Percentiles rank a stretch among this genome's conserved stretches.
These are phyloP conservation scores for Septoria petroselini DNA, from an alignment of 2,329 filamentous ascomycete genomes.

Conservation along the genomic window DNA sequence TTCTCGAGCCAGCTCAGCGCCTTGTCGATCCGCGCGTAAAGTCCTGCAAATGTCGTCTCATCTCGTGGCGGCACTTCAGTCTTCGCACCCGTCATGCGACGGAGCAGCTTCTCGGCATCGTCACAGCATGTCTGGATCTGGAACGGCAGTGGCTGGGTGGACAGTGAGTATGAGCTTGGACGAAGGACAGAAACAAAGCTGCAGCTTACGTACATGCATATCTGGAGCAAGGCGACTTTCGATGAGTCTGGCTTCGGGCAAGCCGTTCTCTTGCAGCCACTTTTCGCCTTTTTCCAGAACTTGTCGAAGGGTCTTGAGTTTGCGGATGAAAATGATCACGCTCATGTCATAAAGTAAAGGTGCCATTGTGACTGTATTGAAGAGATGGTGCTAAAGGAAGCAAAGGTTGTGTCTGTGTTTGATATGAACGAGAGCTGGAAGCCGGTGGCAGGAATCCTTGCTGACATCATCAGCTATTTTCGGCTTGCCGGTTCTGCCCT, in stretches of 20 bases:
- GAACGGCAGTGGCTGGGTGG: conserved; percentile 41
- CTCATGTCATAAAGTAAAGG: conserved; percentile 21
- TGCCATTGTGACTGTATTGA: background rate
- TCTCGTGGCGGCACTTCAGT: conserved; percentile 31
- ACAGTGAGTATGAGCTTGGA: background rate
- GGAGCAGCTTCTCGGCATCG: conserved; percentile 38
- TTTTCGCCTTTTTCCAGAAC: conserved; percentile 48
- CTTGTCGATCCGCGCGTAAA: conserved; percentile 49
- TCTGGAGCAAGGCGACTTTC: conserved; percentile 46
- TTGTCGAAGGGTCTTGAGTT: conserved; percentile 43
- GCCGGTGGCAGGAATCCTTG: too few species aligned
- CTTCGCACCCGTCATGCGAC: conserved; percentile 41
- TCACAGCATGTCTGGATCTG: conserved; percentile 48
- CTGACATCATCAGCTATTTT: too few species aligned
- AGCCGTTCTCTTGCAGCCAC: conserved; percentile 41
- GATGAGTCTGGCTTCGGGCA: conserved; percentile 40
- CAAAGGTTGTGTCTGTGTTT: background rate
- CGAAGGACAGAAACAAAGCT: background rate
- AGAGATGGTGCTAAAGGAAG: background rate
- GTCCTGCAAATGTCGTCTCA: conserved; percentile 50
- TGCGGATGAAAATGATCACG: conserved; percentile 44
- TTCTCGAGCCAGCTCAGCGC: conserved; percentile 49
- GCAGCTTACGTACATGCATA: conserved; percentile 42
- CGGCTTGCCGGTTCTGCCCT: too few species aligned
- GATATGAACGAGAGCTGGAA: too few species aligned